Evolutionary conservation across 106 monocot species (phyloP).

Genomic region (Acorus calamus): DNA sequence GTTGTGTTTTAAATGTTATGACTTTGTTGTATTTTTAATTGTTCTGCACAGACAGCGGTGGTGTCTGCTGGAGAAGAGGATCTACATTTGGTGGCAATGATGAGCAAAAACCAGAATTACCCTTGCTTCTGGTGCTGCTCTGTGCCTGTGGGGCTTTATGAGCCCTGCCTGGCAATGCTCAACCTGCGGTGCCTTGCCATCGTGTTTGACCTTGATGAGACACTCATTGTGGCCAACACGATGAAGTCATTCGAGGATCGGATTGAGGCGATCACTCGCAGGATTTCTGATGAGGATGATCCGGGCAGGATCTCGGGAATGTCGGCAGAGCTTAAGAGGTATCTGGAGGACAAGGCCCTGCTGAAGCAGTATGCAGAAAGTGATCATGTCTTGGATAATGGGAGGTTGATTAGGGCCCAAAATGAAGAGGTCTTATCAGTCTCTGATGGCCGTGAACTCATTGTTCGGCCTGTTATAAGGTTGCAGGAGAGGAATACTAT

Average conservation of each 20-base stretch:
- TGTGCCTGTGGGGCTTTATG: conserved; percentile 43
- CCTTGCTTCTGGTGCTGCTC: conserved; percentile 94
- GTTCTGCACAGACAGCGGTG: conserved; percentile 51
- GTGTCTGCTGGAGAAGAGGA: conserved; percentile 57
- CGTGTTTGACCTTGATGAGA: conserved; percentile 93
- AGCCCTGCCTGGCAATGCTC: conserved; percentile 65
- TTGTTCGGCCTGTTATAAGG: conserved; percentile 71
- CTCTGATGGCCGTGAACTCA: conserved; percentile 14
- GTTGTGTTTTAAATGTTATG: neutral
- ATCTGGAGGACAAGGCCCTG: conserved; percentile 64
- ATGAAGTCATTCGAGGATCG: conserved; percentile 91
- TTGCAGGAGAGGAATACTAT: conserved; percentile 63
- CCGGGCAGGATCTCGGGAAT: conserved; percentile 66
- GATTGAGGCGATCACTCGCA: conserved; percentile 63
- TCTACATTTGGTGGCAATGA: conserved; percentile 87
- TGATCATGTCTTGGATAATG: conserved; percentile 49
- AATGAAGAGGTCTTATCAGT: conserved; percentile 52
- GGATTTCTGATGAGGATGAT: conserved; percentile 66
- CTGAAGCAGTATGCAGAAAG: conserved; percentile 72
- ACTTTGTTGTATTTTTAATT: neutral
- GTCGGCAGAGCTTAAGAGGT: conserved; percentile 84
- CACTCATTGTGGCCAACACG: conserved; percentile 88
- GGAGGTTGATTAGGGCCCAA: conserved; percentile 35
- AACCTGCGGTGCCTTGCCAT: conserved; percentile 82
- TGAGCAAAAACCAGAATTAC: conserved; percentile 35